Conservation (phyloP, 495 filamentous ascomycete species). For the Aspergillus panamensis region DNA sequence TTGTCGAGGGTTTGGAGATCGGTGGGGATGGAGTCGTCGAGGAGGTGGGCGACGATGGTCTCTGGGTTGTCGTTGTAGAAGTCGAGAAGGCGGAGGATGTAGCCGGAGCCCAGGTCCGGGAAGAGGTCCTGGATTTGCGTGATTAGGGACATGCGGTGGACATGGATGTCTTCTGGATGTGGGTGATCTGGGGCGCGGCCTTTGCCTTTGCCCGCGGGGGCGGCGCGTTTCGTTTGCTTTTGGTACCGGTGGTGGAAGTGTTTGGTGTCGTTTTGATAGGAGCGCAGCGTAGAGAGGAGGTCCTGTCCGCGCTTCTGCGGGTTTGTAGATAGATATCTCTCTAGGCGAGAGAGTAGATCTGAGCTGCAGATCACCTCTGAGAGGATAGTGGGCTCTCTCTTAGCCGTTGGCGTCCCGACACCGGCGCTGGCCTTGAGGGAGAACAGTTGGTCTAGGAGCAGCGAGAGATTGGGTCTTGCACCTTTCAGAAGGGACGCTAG, state of each 20-base stretch:
- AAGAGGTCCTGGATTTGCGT: constrained; percentile 91
- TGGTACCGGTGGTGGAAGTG: constrained; percentile 51
- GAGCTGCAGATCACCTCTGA: constrained; percentile 46
- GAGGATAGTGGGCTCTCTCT: constrained; percentile 40
- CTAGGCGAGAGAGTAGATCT: constrained; percentile 40
- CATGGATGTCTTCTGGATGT: constrained; percentile 55
- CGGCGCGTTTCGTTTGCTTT: constrained; percentile 50
- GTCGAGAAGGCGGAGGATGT: constrained; percentile 74
- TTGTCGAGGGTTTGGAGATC: constrained; percentile 39
- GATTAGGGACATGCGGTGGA: constrained; percentile 79
- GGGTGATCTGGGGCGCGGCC: constrained; percentile 40
- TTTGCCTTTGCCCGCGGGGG: constrained; percentile 64
- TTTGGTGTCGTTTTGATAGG: constrained; percentile 47
- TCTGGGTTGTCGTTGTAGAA: constrained; percentile 76
- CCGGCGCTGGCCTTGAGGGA: constrained; percentile 67
- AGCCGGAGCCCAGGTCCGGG: constrained; percentile 80
- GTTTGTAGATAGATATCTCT: constrained; percentile 53
- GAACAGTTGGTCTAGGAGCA: constrained; percentile 78
- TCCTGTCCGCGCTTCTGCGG: constrained; percentile 46
- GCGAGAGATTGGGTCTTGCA: constrained; percentile 61
- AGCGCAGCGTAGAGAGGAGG: constrained; percentile 35
- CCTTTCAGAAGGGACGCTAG: constrained; percentile 64
- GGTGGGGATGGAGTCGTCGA: constrained; percentile 74
- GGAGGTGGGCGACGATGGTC: constrained; percentile 73
- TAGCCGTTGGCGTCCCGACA: constrained; percentile 40